Evolutionary conservation across 495 filamentous ascomycete species (phyloP).

Genomic region (Penicillium canariense): DNA sequence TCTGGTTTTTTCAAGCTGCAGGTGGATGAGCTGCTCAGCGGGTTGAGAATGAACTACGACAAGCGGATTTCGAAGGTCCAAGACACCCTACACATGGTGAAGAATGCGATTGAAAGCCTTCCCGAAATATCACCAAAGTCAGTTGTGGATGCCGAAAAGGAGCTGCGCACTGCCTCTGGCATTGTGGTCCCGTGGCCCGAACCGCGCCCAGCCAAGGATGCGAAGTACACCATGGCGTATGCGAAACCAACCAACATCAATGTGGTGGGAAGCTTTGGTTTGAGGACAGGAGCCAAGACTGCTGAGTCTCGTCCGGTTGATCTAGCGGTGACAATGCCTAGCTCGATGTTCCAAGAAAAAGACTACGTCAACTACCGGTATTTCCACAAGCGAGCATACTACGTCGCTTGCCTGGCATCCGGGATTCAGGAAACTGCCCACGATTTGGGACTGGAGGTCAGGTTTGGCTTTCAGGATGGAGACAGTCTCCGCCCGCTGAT

Average conservation of each 20-base stretch:
- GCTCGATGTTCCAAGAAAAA: slow-evolving; percentile 80
- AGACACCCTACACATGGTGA: slow-evolving; percentile 66
- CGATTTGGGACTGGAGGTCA: slow-evolving; percentile 51
- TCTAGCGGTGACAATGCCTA: slow-evolving; percentile 82
- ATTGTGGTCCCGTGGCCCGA: slow-evolving; percentile 78
- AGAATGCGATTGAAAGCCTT: slow-evolving; percentile 69
- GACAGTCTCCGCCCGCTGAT: slow-evolving; percentile 77
- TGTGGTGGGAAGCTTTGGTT: slow-evolving; percentile 82
- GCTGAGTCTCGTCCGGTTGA: slow-evolving; percentile 63
- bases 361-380: slow-evolving; percentile 92
- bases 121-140: slow-evolving; percentile 53
- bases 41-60: slow-evolving; percentile 66
- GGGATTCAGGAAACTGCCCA: slow-evolving; percentile 56
- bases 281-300: slow-evolving; percentile 67
- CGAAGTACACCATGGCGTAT: slow-evolving; percentile 79
- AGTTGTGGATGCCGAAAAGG: slow-evolving; percentile 64
- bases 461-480: slow-evolving; percentile 68
- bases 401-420: slow-evolving; percentile 74
- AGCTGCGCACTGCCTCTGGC: slow-evolving; percentile 61
- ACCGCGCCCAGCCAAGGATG: slow-evolving; percentile 66
- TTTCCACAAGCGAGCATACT: slow-evolving; percentile 93
- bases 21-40: slow-evolving; percentile 75
- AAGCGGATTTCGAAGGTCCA: slow-evolving; percentile 64
- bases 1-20: slow-evolving; percentile 83
- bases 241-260: slow-evolving; percentile 74